Base-by-base conservation (phyloP, 2,329 filamentous ascomycete genomes). In the Botryotinia convoluta region DNA sequence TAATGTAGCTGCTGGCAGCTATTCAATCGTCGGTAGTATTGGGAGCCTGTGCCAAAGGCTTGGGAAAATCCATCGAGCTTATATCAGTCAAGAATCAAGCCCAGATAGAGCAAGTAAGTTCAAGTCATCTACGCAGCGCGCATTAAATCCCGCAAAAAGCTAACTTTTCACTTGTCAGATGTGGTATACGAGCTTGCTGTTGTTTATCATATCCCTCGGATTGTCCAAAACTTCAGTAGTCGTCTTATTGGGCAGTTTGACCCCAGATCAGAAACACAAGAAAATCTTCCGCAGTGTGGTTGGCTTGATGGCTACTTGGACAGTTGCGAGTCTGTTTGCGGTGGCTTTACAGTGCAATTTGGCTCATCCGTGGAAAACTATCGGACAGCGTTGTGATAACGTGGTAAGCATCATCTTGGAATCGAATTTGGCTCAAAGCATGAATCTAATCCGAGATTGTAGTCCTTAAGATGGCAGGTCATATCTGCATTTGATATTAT, bases 221-320 rank as follows among this genome's bases (percentile, higher is more conserved):
- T 79, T 85, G 29, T 84, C 84, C 8, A 86, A 86, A 74, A 79
- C 79, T 67, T 83, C 83, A 12, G 81, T 85, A 57, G 79, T 83
- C 18, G 79, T 83, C 16, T 82, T 86, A 16, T 82, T 85, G 65
- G 79, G 84, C 37, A 84, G 84, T 14, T 79, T 86, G n/a, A 85
- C 84, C 5, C 84, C 84, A 2, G 81, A 84, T 39, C 81, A 82
- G 72, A 77, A 74, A 18, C 85, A 86, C 75, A 81, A 79, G 75
- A 77, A 76, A 3, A 81, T 82, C 14, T 78, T 86, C 5, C 35
- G 54, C 16, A 39, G n/a, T 16, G 67, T 64, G 6, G 60, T 75
- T 44, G 60, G 57, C 18, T 79, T 75, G 8, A 75, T 80, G 0
- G 83, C 82, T n/a, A 81, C 81, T 7, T 76, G 80, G 48, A 83